These are phyloP conservation scores for Fusarium virguliforme DNA, from an alignment of 2,329 filamentous ascomycete species.

Conservation along the genomic window DNA sequence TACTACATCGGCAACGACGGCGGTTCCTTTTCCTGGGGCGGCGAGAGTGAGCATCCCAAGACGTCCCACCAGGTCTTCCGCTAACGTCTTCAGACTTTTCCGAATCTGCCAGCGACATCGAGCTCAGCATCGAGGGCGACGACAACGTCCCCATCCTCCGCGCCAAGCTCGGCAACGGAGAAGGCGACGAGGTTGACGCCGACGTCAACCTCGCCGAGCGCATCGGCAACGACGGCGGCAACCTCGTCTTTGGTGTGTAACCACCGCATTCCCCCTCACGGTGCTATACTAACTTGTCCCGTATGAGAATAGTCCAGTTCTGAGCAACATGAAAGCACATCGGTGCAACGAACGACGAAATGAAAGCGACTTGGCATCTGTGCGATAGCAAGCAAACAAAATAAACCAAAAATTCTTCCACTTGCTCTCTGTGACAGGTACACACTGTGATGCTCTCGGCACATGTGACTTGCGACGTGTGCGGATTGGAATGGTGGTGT, in stretches of 20 bases:
- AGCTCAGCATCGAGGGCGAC: slow-evolving; percentile 67
- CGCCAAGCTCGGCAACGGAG: slow-evolving; percentile 61
- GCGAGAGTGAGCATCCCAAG: slow-evolving; percentile 45
- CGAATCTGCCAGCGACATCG: slow-evolving; percentile 63
- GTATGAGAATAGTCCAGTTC: not conserved
- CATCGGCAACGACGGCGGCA: slow-evolving; percentile 68
- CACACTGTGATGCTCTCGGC: not conserved
- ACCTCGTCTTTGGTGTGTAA: slow-evolving; percentile 40
- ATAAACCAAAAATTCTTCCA: not conserved
- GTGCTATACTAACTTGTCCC: slow-evolving; percentile 10
- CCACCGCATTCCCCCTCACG: too few relatives aligned
- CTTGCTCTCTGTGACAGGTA: not conserved
- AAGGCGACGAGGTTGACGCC: slow-evolving; percentile 60
- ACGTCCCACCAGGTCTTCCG: not conserved
- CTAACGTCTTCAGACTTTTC: slow-evolving; percentile 58
- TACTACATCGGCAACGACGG: slow-evolving; percentile 67
- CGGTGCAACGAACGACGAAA: not conserved
- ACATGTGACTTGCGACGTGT: slow-evolving; percentile 7
- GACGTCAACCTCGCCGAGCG: slow-evolving; percentile 72
- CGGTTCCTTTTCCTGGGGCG: slow-evolving; percentile 65
- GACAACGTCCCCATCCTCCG: slow-evolving; percentile 68
- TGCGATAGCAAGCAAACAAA: slow-evolving; percentile 5
- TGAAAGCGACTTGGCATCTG: slow-evolving; percentile 2
- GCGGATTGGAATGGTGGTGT: not conserved
- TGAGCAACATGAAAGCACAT: not conserved